phyloP scores from a whole-genome alignment of 495 filamentous ascomycete genomes.

The Lindgomyces ingoldianus region DNA sequence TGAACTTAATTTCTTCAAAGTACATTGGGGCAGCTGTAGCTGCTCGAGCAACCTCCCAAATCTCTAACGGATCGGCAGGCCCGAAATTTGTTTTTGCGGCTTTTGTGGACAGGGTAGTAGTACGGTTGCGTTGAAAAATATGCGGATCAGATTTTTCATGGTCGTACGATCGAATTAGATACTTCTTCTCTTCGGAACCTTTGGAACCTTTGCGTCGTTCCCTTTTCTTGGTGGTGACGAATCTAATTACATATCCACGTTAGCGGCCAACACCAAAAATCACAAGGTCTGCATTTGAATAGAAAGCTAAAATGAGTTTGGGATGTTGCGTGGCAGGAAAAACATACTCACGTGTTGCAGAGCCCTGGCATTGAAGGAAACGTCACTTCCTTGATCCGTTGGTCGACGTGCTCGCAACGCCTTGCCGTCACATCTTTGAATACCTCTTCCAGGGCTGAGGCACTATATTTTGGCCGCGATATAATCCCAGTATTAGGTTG shows the following conservation, averaged over 20 bases:
- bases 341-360: slow-evolving; percentile 7
- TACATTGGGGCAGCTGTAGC: slow-evolving; percentile 18
- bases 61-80: background rate
- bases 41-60: slow-evolving; percentile 16
- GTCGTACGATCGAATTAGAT: slow-evolving; percentile 15
- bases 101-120: background rate
- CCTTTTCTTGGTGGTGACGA: slow-evolving; percentile 2
- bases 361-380: background rate
- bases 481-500: slow-evolving; percentile 12
- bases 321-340: no score
- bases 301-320: no score
- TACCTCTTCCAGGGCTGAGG: background rate
- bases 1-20: slow-evolving; percentile 9
- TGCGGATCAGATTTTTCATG: background rate
- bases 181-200: background rate
- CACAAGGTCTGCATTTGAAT: no score
- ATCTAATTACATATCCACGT: background rate
- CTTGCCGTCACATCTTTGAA: slow-evolving; percentile 4
- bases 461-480: slow-evolving; percentile 6
- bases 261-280: no score
- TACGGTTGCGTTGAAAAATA: background rate
- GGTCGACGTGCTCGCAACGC: background rate
- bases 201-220: background rate
- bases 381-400: slow-evolving; percentile 2
- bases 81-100: background rate